Evolutionary conservation across 768 basidiomycete genomes (phyloP).

Genomic region (Leccinum aurantiacum): DNA sequence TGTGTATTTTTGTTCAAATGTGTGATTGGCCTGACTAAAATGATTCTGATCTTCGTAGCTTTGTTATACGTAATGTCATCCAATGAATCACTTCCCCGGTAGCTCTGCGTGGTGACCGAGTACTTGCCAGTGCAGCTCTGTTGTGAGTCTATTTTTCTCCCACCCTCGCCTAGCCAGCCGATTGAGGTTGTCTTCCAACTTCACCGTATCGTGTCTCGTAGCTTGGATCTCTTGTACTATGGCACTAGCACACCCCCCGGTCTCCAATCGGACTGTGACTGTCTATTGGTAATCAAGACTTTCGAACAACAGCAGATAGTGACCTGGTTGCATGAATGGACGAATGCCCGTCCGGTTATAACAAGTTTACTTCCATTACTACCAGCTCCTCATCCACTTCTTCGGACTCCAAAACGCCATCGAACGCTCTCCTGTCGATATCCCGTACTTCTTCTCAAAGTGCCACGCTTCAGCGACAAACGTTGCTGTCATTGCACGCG

Average conservation of each 20-base stretch:
- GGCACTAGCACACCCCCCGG: slow-evolving; percentile 78
- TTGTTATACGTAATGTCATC: slow-evolving; percentile 79
- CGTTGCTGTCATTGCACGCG: slow-evolving; percentile 73
- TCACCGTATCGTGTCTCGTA: slow-evolving; percentile 85
- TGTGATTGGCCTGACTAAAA: not conserved
- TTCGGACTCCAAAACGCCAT: slow-evolving; percentile 95
- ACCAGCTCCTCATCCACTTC: slow-evolving; percentile 86
- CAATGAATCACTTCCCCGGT: slow-evolving; percentile 71
- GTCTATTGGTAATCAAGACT: slow-evolving; percentile 77
- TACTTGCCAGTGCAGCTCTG: slow-evolving; percentile 61
- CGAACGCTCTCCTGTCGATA: slow-evolving; percentile 69
- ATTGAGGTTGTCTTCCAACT: slow-evolving; percentile 39
- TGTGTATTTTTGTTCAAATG: slow-evolving; percentile 39
- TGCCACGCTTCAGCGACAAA: slow-evolving; percentile 71
- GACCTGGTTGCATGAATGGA: slow-evolving; percentile 59
- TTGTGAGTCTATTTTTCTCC: slow-evolving; percentile 44
- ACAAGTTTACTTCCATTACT: slow-evolving; percentile 75
- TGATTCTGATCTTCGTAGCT: slow-evolving; percentile 43
- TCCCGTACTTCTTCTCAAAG: slow-evolving; percentile 81
- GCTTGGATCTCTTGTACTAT: slow-evolving; percentile 88
- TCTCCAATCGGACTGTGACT: slow-evolving; percentile 81
- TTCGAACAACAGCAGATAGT: slow-evolving; percentile 72
- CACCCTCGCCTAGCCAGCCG: not conserved
- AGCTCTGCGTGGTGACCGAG: slow-evolving; percentile 63
- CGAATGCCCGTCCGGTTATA: slow-evolving; percentile 16